Base-by-base conservation (phyloP, 2,329 filamentous ascomycete species). In the Rhynchosporium agropyri region DNA sequence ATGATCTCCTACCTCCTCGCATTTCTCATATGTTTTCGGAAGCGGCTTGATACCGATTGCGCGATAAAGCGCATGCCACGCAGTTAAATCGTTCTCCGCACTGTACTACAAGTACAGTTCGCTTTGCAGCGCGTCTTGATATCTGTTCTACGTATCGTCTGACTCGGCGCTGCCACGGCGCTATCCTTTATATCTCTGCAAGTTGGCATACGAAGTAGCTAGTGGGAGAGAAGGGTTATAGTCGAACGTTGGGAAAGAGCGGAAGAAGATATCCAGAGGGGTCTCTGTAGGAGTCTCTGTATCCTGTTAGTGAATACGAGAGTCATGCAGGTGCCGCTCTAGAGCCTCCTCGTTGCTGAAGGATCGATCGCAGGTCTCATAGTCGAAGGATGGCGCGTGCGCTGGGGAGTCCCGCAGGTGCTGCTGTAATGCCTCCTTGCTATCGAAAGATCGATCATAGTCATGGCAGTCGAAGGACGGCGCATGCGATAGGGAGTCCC, bases 161-260 rank as follows among this genome's bases (percentile, higher is more conserved):
- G 63, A 65, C 56, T 45, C 58, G 62, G 49, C 38, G 58, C 50
- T 61, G 50, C 59, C 58, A 62, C 61, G 60, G 61, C 48, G 51
- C 67, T 62, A 69, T 53, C 63, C 57, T 66, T 70, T 50, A 42
- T 72, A 67, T 65, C 51, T 62, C 61, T 38, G 67, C 59, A 72
- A 68, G 48, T 67, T 70, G 59, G 70, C 62, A 67, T 69, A 73
- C 46, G 69, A 73, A 56, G 68, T 72, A 63, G 67, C 69, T 65
- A 61, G 69, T 60, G 67, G 63, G 26, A 70, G 67, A 70, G 66
- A 70, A 69, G 65, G 67, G 62, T 70, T 31, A 69, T 72, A 71
- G 64, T 67, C 56, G 60, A 71, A 71, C 29, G 51, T 63, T 67
- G 64, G 62, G 67, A 70, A 70, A 68, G 68, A 64, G 57, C 61